Base-by-base conservation (phyloP, 1,284 basidiomycete species). In the Salmacisia buchloeana region DNA sequence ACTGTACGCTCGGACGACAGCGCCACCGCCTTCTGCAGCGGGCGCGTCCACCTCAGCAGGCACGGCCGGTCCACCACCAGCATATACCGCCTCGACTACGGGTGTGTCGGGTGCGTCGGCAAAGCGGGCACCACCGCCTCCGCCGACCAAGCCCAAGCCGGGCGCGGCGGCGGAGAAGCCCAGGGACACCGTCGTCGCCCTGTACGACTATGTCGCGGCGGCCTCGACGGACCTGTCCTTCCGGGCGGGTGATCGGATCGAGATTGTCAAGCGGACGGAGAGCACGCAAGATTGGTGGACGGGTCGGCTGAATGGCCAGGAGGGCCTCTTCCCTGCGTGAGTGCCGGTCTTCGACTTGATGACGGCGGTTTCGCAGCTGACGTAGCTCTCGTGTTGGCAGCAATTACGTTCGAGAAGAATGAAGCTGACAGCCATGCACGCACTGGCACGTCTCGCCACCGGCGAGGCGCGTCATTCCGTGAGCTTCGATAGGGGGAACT, bases 231-330 rank as follows among this genome's bases (percentile, higher is more conserved):
- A 99, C 80, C 82, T 99, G 61, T 89, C 87, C 1, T 99, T 99
- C 83, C 86, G 83, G 63, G 86, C 87, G 1, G 96, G 96, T n/a
- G 94, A 98, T 80, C 83, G 86, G 69, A 97, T 99, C 80, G 92
- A 96, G 81, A 84, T 98, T 61, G 85, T 96, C 33, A 89, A 96
- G 81, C 86, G 88, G 77, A 90, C 90, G 12, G 86, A 85, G 2
- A 92, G 87, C 71, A 81, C 88, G 25, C 92, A 97, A 77, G 96
- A 98, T 78, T 98, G 94, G 94, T 99, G 94, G 94, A 97, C 93
- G 9, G 96, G 94, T 4, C 85, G 85, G 71, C 60, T 97, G 68
- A 87, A 91, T 70, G 94, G 93, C 1, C 81, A 81, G 64, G 86
- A 92, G 79, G 96, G 96, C 23, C 89, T 96, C 29, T 98, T 98